Evolutionary conservation across 768 basidiomycete genomes (phyloP).

Genomic region (Imleria badia): DNA sequence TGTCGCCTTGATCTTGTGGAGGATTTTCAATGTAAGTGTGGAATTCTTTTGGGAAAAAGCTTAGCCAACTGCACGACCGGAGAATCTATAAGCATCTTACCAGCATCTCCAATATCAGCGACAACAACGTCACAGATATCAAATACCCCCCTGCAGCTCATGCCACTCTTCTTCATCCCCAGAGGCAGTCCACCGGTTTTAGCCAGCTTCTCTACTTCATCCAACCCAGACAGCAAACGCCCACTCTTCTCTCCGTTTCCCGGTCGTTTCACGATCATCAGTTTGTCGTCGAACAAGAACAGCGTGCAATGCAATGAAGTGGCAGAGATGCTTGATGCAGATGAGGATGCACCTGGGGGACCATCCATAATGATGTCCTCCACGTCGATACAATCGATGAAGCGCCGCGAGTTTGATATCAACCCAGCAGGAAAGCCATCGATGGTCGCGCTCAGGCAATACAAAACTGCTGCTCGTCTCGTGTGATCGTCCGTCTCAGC

Average conservation of each 20-base stretch:
- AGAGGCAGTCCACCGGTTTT: slow-evolving; percentile 61
- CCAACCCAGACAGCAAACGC: slow-evolving; percentile 68
- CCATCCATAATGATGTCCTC: slow-evolving; percentile 70
- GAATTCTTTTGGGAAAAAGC: slow-evolving; percentile 55
- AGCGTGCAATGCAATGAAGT: slow-evolving; percentile 78
- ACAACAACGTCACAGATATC: slow-evolving; percentile 83
- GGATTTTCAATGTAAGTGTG: slow-evolving; percentile 83
- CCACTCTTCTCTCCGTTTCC: slow-evolving; percentile 75
- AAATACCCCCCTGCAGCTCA: slow-evolving; percentile 82
- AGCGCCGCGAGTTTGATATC: slow-evolving; percentile 85
- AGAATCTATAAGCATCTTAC: slow-evolving; percentile 42
- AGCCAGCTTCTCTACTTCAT: slow-evolving; percentile 72
- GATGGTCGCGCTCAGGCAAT: slow-evolving; percentile 78
- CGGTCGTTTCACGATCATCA: slow-evolving; percentile 87
- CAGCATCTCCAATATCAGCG: slow-evolving; percentile 82
- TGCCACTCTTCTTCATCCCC: slow-evolving; percentile 73
- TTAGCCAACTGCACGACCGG: slow-evolving; percentile 6
- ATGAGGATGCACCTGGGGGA: slow-evolving; percentile 40
- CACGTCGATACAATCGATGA: slow-evolving; percentile 91
- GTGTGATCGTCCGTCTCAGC: slow-evolving; percentile 94
- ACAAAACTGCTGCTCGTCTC: slow-evolving; percentile 84
- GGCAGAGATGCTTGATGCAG: slow-evolving; percentile 39
- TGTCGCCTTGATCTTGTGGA: slow-evolving; percentile 77
- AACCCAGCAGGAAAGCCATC: slow-evolving; percentile 89
- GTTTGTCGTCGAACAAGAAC: slow-evolving; percentile 92